Percentiles rank a stretch among this genome's conserved stretches.
Evolutionary conservation across 2,329 filamentous ascomycete genomes (phyloP).

Genomic region (Zasmidium cellare): DNA sequence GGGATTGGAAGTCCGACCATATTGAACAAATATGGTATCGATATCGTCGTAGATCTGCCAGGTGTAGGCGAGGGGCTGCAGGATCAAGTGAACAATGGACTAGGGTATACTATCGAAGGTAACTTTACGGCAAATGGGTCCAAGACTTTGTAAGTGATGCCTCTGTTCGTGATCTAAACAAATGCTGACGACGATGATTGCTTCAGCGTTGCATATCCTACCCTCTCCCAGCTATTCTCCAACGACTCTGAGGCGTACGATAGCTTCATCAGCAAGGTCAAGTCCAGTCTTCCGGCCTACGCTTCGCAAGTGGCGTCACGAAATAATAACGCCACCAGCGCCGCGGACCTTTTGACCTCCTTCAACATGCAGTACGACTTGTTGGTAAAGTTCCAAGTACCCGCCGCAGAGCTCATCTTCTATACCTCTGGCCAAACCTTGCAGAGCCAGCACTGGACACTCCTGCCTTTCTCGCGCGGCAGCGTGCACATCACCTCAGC

Average conservation of each 20-base stretch:
- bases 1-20: slow-evolving; percentile 51
- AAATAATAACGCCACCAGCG: too few relatives aligned
- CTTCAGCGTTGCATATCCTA: too few relatives aligned
- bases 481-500: not conserved
- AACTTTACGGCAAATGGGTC: not conserved
- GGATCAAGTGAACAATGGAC: slow-evolving; percentile 6
- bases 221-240: too few relatives aligned
- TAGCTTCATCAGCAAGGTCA: too few relatives aligned
- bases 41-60: not conserved
- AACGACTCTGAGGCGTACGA: too few relatives aligned
- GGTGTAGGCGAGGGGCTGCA: slow-evolving; percentile 14
- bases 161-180: not conserved
- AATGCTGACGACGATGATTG: too few relatives aligned
- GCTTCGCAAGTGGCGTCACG: too few relatives aligned
- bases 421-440: too few relatives aligned
- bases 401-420: slow-evolving; percentile 25
- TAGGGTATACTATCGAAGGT: not conserved
- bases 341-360: too few relatives aligned
- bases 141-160: not conserved
- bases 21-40: slow-evolving; percentile 29
- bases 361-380: too few relatives aligned
- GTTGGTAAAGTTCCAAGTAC: slow-evolving; percentile 8
- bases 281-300: too few relatives aligned
- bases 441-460: not conserved
- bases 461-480: slow-evolving; percentile 18